Base-by-base conservation (phyloP, 2,329 filamentous ascomycete genomes). In the Verticillium tricorpus region DNA sequence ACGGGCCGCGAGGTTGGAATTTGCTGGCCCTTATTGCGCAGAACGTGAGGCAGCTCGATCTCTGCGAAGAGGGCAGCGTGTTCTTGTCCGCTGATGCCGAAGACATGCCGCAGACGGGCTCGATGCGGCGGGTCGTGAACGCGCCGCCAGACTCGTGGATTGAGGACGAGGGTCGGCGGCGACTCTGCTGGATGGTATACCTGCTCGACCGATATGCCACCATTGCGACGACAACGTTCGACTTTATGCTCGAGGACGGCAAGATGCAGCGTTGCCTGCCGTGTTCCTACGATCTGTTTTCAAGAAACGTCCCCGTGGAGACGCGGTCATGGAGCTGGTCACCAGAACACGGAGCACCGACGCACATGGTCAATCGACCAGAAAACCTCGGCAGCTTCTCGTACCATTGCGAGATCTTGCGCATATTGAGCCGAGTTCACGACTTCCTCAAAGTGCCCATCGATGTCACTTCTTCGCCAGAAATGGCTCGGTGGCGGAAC, bases 331-430 rank as follows among this genome's bases (percentile, higher is more conserved):
- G 75, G 56, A 55, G 55, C 37, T 60, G 58, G 8, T 66, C 66
- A 4, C 66, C 66, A 6, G 69, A 70, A 19, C 68, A 68, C 8
- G 69, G 70, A 14, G 69, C 69, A 3, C 63, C 63, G 0, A 65
- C 66, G 1, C 66, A 66, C 11, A 74, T 71, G 56, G 66, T 72
- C 3, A 34, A 56, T 25, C 28, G 28, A 5, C 72, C 76, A 0
- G 77, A 79, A 58, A 79, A 79, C 35, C 70, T 80, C 0, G 78
- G 77, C 11, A 79, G 76, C 60, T 80, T 80, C 61, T 77, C 78
- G 0, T 78, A 80, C 15, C 78, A 80, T 59, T 79, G 78, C 65
- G 74, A 79, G 59, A 77, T 80, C n/a, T 66, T 79, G 11, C 70
- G 74, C 1, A 78, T 79, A 17, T 65, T 80, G 1, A 78, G 75